A percentile compares a stretch with the other conserved stretches of the same genome.
Conservation (phyloP, 306 rosid species). For the Vicia faba region DNA sequence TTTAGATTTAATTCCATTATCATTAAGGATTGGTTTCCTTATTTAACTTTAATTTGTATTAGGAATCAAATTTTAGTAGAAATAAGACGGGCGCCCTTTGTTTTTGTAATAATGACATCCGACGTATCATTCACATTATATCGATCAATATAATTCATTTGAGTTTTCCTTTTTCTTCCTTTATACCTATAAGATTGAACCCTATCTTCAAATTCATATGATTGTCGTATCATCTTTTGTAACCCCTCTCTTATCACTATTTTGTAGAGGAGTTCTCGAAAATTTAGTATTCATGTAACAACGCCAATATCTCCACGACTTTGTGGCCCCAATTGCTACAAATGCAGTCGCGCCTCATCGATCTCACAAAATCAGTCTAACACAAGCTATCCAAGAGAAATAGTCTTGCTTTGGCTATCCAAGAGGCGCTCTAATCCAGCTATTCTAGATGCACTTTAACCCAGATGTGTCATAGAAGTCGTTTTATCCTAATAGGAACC, state of each 20-base stretch:
- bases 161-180: neutral
- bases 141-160: neutral
- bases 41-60: neutral
- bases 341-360: neutral
- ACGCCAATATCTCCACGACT: neutral
- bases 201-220: neutral
- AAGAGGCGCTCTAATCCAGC: neutral
- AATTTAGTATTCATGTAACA: neutral
- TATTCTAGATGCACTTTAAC: neutral
- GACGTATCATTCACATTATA: conserved; percentile 6
- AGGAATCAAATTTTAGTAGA: neutral
- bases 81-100: neutral
- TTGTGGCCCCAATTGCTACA: neutral
- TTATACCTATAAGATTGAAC: neutral
- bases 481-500: neutral
- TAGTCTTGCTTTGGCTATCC: neutral
- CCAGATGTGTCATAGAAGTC: neutral
- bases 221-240: neutral
- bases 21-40: neutral
- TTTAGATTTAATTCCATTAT: neutral
- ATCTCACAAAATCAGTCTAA: neutral
- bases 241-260: neutral
- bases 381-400: neutral
- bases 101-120: neutral
- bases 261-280: neutral